These are phyloP conservation scores for Salvia splendens DNA, from an alignment of 257 asterid genomes.

Conservation along the genomic window DNA sequence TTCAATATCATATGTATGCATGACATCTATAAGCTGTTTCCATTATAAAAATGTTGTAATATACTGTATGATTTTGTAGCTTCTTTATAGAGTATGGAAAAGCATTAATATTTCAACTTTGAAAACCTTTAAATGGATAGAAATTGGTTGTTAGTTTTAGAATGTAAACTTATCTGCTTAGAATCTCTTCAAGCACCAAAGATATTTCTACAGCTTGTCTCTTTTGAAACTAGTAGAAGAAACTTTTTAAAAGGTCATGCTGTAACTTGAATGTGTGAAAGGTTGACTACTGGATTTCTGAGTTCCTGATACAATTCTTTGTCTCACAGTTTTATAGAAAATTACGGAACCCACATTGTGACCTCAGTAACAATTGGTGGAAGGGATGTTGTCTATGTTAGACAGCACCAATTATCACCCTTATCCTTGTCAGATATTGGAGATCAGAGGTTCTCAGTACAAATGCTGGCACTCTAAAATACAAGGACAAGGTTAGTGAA, in stretches of 20 bases:
- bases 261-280: not conserved
- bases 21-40: not conserved
- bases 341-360: slow-evolving; percentile 93
- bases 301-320: slow-evolving; percentile 34
- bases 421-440: slow-evolving; percentile 69
- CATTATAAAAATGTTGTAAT: not conserved
- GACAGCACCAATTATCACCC: slow-evolving; percentile 94
- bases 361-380: slow-evolving; percentile 98
- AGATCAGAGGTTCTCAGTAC: slow-evolving; percentile 86
- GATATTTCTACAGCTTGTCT: too few relatives aligned
- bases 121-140: not conserved
- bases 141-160: not conserved
- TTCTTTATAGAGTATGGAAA: not conserved
- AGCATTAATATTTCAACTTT: not conserved
- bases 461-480: slow-evolving; percentile 74
- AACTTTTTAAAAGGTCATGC: not conserved
- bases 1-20: not conserved
- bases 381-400: slow-evolving; percentile 80
- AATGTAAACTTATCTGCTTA: too few relatives aligned
- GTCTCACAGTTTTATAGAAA: slow-evolving; percentile 88
- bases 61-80: not conserved
- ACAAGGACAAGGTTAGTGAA: slow-evolving; percentile 93
- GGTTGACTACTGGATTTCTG: slow-evolving; percentile 14
- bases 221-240: not conserved
- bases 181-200: too few relatives aligned